phyloP scores from a whole-genome alignment of 2,329 filamentous ascomycete genomes.

The Achaetomium macrosporum region DNA sequence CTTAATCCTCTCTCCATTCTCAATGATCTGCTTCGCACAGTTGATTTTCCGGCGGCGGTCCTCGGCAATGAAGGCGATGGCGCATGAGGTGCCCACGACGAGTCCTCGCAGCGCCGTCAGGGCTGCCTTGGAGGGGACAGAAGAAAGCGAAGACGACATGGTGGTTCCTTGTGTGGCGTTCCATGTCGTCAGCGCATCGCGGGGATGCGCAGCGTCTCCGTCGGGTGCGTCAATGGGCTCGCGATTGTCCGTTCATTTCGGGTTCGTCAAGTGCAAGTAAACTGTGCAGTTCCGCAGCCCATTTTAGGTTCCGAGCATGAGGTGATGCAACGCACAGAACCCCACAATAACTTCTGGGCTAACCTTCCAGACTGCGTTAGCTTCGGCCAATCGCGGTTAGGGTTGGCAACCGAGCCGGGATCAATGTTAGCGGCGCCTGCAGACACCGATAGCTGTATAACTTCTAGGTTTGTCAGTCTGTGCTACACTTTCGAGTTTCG shows the following conservation, averaged over 20 bases:
- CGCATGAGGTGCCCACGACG: conserved; percentile 41
- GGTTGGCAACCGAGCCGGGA: no score
- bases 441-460: no score
- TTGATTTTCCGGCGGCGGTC: conserved; percentile 42
- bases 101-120: conserved; percentile 40
- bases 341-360: conserved; percentile 5
- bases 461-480: no score
- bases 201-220: not conserved
- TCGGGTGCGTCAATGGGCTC: conserved; percentile 1
- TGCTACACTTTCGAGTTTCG: no score
- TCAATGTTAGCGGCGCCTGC: no score
- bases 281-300: not conserved
- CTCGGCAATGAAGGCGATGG: conserved; percentile 38
- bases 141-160: conserved; percentile 35
- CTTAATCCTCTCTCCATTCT: conserved; percentile 37
- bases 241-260: not conserved
- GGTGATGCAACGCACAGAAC: conserved; percentile 5
- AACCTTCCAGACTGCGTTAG: not conserved
- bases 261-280: not conserved
- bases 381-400: conserved; percentile 5
- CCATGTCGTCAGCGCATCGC: conserved; percentile 25
- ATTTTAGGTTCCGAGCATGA: conserved; percentile 10
- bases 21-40: conserved; percentile 33
- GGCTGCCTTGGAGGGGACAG: conserved; percentile 41
- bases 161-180: conserved; percentile 14